Evolutionary conservation across 768 basidiomycete genomes (phyloP).

Genomic region (Agaricus subrufescens): DNA sequence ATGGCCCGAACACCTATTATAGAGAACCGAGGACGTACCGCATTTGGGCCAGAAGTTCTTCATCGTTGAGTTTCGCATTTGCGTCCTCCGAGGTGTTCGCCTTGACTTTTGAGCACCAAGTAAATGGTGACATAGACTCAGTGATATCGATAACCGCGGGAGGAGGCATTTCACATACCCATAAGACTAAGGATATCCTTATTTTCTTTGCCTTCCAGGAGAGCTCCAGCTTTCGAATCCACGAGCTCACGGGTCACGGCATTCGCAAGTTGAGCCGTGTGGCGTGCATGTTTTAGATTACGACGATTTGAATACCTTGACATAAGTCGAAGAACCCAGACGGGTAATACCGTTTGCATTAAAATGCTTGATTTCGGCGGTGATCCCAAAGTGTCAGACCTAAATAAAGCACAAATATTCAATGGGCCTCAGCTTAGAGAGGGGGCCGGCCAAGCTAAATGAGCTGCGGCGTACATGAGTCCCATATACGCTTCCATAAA

Average conservation of each 20-base stretch:
- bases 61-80: constrained; percentile 37
- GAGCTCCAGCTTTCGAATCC: constrained; percentile 41
- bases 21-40: constrained; percentile 37
- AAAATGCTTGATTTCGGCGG: constrained; percentile 43
- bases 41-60: constrained; percentile 47
- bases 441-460: neutral
- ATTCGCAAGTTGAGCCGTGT: constrained; percentile 39
- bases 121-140: neutral
- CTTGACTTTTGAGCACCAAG: constrained; percentile 31
- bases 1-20: neutral
- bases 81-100: constrained; percentile 49
- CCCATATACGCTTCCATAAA: constrained; percentile 53
- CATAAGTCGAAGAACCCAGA: constrained; percentile 39
- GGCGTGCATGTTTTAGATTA: constrained; percentile 40
- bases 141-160: neutral
- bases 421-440: neutral
- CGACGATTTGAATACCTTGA: constrained; percentile 41
- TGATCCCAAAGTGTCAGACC: constrained; percentile 45
- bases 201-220: constrained; percentile 42
- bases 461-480: constrained; percentile 30
- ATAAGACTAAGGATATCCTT: constrained; percentile 56
- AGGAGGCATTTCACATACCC: constrained; percentile 26
- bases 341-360: constrained; percentile 44
- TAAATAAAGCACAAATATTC: constrained; percentile 13
- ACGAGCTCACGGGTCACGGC: constrained; percentile 43